Base-by-base conservation (phyloP, 257 asterid species). In the Gentiana dahurica region DNA sequence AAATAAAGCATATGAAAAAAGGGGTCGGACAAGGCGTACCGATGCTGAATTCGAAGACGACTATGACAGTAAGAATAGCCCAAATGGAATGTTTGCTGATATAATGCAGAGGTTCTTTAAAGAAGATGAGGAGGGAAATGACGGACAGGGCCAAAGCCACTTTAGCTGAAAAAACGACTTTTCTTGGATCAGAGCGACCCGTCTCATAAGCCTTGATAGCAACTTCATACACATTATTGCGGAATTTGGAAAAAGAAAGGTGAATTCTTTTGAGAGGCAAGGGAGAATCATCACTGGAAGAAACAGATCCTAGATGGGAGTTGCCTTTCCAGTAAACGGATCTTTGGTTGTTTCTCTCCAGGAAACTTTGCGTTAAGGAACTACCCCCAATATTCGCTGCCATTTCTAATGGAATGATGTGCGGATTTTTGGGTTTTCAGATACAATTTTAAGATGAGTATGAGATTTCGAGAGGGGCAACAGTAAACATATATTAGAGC, bases 31-130 rank as follows among this genome's bases (percentile, higher is more conserved):
- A 50, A 15, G 6, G 35, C 52, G 24, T 71, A 88, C 97, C 97
- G 49, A 86, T 82, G 78, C 95, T 89, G 71, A 84, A 89, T 67
- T 89, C 97, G 36, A 89, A 89, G 5, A 89, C 95, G 34, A 89
- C 95, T 8, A 89, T 94, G 33, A 86, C 94, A 3, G 97, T 68
- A 44, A 79, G 73, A 59, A 81, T 71, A 12, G 73, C 77, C 77
- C 72, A 81, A 65, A 76, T 66, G 34, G 77, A 73, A 58, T 73
- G 47, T 61, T 68, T 69, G n/a, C 78, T 63, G 34, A 79, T 68
- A 49, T 68, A 73, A 35, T 48, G 71, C 15, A 69, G 62, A 8
- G 82, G 82, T 49, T 79, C 75, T 64, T 71, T 70, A 44, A 70
- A 76, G 73, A 79, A 79, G 54, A 79, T 75, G 36, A 79, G 82